Evolutionary conservation across 73 alveolate species (phyloP), one percentile per base, ranked within the genome.

Genomic region (Paramecium octaurelia): DNA sequence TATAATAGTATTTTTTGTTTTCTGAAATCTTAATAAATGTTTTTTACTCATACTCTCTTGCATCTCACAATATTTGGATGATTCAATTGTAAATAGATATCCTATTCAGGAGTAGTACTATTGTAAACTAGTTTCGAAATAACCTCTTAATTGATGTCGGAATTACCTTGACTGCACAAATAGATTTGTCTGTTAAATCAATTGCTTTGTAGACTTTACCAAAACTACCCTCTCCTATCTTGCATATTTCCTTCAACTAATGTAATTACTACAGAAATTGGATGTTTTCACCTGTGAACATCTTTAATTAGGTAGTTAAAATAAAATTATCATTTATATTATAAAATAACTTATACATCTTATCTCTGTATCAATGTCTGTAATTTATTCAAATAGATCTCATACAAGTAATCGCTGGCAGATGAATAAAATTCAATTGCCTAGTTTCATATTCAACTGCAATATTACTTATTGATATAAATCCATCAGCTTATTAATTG

Each of bases 1-100:
- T 88, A 73, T 88, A 93, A 38, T 93, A 80, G 76, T 43, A 31
- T 4, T 80, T 36, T 46, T 80, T 80, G 57, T 80, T 80, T 80
- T 80, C 91, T 14, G 76, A 14, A 58, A 89, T 73, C 94, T 85
- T 10, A 31, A 88, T 83, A 21, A 21, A 64, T 86, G 73, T n/a
- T 38, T 40, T 35, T 35, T 59, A 54, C 29, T 20, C 11, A 48
- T 71, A 93, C 92, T 8, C 86, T 86, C 38, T 60, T 87, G 88
- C 77, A 70, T 68, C 18, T 70, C 35, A 87, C 96, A 34, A 93
- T 87, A 76, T 88, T 64, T 7, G 27, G 75, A 70, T 93, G 96
- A 36, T 87, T 12, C 29, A 93, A 46, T 34, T 23, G 8, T 24
- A 40, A 20, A 80, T 23, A 80, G 23, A 80, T 44, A 43, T 80